Conservation (phyloP, 108 stramenopile genomes). For the Asterionellopsis glacialis region DNA sequence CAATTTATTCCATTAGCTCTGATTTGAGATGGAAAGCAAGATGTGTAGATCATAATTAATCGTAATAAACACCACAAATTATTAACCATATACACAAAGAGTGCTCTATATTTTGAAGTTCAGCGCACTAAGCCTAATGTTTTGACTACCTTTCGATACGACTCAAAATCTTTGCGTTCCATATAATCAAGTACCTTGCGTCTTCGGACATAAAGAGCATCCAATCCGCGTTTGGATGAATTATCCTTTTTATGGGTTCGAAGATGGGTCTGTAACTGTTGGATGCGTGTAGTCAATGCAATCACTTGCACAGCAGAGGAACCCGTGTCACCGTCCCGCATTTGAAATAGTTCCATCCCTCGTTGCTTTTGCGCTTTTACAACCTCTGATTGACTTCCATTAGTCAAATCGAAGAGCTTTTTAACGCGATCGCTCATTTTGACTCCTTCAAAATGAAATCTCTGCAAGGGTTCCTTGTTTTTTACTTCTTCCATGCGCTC, state of each 20-base stretch:
- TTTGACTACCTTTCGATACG: constrained; percentile 82
- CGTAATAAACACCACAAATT: too few species aligned
- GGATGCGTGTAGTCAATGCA: constrained; percentile 85
- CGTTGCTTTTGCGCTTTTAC: constrained; percentile 72
- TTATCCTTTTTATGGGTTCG: constrained; percentile 79
- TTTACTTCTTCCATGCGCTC: constrained; percentile 31
- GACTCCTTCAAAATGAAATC: constrained; percentile 13
- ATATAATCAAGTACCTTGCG: constrained; percentile 90
- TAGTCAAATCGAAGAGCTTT: constrained; percentile 69
- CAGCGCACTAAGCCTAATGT: constrained; percentile 71
- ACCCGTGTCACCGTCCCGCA: constrained; percentile 82
- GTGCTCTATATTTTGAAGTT: constrained; percentile 3
- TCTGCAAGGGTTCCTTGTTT: constrained; percentile 5
- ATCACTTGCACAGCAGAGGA: constrained; percentile 61
- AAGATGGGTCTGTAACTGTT: constrained; percentile 84
- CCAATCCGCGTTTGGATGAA: constrained; percentile 76
- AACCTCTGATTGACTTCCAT: constrained; percentile 74
- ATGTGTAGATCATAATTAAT: too few species aligned
- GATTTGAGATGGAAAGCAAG: too few species aligned
- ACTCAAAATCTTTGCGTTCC: constrained; percentile 86
- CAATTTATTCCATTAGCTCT: too few species aligned
- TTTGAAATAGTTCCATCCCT: constrained; percentile 87
- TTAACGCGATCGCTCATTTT: constrained; percentile 68
- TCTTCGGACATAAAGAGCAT: constrained; percentile 71
- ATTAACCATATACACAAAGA: too few species aligned